These are phyloP conservation scores for Smallanthus sonchifolius DNA, from an alignment of 129 eudicot species.

Conservation along the genomic window DNA sequence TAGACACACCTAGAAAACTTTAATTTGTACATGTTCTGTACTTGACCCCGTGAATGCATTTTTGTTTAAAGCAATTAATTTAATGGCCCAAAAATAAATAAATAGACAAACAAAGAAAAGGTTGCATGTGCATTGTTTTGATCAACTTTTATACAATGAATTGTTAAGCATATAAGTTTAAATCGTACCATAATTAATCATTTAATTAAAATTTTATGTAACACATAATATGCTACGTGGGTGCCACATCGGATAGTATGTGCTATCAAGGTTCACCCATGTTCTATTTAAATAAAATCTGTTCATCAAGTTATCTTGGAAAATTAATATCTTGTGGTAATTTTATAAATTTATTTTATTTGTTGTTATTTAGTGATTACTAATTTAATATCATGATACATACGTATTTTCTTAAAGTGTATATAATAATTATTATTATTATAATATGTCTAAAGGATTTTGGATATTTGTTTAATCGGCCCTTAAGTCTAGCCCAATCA, in stretches of 20 bases:
- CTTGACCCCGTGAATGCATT: conserved; percentile 2
- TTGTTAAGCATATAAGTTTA: neutral
- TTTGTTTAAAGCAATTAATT: conserved; percentile 5
- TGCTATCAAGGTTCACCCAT: neutral
- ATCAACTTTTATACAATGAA: neutral
- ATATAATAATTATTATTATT: too few relatives aligned
- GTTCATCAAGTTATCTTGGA: too few relatives aligned
- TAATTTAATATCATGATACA: too few relatives aligned
- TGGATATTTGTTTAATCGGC: neutral
- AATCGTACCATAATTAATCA: conserved; percentile 3
- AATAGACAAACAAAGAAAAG: conserved; percentile 7
- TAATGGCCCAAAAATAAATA: neutral
- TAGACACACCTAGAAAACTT: neutral
- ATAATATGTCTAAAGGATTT: neutral
- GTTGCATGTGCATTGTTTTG: conserved; percentile 27
- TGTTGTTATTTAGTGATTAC: too few relatives aligned
- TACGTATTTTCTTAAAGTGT: too few relatives aligned
- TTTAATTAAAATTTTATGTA: neutral
- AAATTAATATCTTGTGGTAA: too few relatives aligned
- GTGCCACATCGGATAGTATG: neutral
- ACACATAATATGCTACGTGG: conserved; percentile 13
- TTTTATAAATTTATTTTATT: too few relatives aligned
- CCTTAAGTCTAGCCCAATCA: neutral
- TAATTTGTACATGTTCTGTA: neutral
- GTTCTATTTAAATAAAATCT: too few relatives aligned